phyloP scores from a whole-genome alignment of 2,329 filamentous ascomycete species.

The Fusarium hainanense region DNA sequence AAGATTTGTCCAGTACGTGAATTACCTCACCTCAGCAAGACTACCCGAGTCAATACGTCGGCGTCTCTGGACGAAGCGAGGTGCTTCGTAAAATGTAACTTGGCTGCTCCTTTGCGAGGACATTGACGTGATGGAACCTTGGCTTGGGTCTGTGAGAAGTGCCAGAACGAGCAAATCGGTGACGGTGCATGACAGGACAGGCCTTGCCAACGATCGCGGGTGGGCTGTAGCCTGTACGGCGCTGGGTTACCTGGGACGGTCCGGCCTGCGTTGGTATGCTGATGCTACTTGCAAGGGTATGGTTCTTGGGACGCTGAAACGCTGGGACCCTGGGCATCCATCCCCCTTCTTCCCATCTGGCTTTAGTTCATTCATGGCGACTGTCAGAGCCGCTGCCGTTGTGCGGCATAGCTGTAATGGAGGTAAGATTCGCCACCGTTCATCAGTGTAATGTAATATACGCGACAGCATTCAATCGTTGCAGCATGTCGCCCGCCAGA shows the following conservation, averaged over 20 bases:
- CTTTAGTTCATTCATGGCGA: conserved; percentile 9
- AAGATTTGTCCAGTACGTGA: neutral
- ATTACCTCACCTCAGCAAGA: neutral
- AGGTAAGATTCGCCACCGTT: conserved; percentile 12
- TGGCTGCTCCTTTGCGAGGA: neutral
- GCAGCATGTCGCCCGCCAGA: neutral
- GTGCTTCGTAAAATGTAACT: neutral
- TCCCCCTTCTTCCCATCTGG: conserved; percentile 18
- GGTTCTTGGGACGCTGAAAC: conserved; percentile 28
- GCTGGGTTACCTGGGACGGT: conserved; percentile 41
- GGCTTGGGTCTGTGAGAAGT: neutral
- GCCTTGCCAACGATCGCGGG: conserved; percentile 21
- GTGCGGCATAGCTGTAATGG: conserved; percentile 21
- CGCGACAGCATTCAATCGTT: neutral
- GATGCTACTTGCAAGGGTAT: neutral
- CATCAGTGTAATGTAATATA: conserved; percentile 5
- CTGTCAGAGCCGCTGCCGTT: conserved; percentile 28
- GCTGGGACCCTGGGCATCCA: conserved; percentile 21
- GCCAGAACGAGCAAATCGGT: neutral
- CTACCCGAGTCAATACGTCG: neutral
- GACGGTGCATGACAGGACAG: conserved; percentile 28
- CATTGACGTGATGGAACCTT: neutral
- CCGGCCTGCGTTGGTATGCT: conserved; percentile 35
- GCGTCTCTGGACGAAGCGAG: neutral
- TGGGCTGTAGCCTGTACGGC: conserved; percentile 7